Base-by-base conservation (phyloP, 768 basidiomycete genomes). In the Kwoniella europaea region DNA sequence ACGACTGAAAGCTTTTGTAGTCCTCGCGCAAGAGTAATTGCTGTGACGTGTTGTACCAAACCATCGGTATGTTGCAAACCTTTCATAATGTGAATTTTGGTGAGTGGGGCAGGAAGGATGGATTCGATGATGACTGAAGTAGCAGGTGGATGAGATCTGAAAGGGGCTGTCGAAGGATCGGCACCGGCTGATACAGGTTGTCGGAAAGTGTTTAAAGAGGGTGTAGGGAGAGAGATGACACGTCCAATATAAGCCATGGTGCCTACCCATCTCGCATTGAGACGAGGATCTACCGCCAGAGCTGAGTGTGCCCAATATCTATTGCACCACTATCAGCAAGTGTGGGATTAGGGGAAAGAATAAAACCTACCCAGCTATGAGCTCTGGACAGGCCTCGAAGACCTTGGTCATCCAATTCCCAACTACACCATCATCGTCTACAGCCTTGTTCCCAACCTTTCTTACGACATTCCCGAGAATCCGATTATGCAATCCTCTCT, bases 31-130 rank as follows among this genome's bases (percentile, higher is more conserved):
- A 98, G 86, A 0, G 90, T 89, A 4, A 94, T 85, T 0, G 93
- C 92, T 0, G 91, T 91, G 74, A 91, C 91, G 75, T 95, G 93
- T 75, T 92, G 92, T 0, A 98, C 93, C 2, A 98, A 87, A 0
- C 87, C 87, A 10, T 90, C 89, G 6, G 88, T 46, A 2, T 90
- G 88, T 71, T 91, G 89, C 0, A 98, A 85, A 0, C 93, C 94
- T 76, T 92, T 93, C 41, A 93, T 90, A 69, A 97, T 86, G 76
- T 92, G 87, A 0, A 83, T 82, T 79, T 92, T 93, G 54, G 88
- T 89, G 65, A 91, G 85, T 55, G 87, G 86, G 0, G 90, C 87
- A 3, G 96, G 96, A 10, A 97, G 84, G 43, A 93, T 86, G 64
- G 92, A 93, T 70, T 91, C 91, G 62, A 95, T 85, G 74, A 94